Evolutionary conservation across 2,329 filamentous ascomycete genomes (phyloP).

Genomic region (Fusarium buxicola): DNA sequence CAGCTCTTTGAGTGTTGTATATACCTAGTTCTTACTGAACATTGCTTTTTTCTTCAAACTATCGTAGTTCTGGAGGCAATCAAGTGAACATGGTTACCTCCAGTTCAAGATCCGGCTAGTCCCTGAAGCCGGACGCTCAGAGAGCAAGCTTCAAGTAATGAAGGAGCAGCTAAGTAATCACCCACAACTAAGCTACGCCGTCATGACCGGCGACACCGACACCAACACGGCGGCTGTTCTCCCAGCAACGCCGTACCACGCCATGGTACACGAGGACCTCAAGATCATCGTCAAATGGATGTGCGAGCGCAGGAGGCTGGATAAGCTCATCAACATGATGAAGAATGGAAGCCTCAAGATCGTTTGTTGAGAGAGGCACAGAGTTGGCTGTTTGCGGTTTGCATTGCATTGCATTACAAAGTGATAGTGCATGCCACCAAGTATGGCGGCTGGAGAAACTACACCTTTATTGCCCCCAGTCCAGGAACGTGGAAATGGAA

Average conservation of each 20-base stretch:
- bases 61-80: no score
- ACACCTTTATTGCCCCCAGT: constrained; percentile 6
- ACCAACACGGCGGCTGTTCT: constrained; percentile 5
- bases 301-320: neutral
- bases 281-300: constrained; percentile 23
- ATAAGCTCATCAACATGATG: constrained; percentile 12
- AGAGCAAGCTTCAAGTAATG: constrained; percentile 3
- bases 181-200: constrained; percentile 5
- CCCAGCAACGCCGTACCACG: constrained; percentile 3
- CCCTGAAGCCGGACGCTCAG: constrained; percentile 7
- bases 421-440: constrained; percentile 8
- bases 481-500: neutral
- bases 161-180: constrained; percentile 8
- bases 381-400: neutral
- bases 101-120: no score
- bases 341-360: constrained; percentile 4
- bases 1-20: no score
- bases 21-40: no score
- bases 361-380: constrained; percentile 3
- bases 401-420: constrained; percentile 1
- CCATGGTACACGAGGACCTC: constrained; percentile 10
- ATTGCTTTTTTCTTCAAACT: no score
- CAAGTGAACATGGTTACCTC: no score
- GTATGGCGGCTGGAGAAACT: constrained; percentile 8
- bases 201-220: constrained; percentile 16